phyloP scores from a whole-genome alignment of 805 yeast genomes.

The Teunomyces gatunensis region DNA sequence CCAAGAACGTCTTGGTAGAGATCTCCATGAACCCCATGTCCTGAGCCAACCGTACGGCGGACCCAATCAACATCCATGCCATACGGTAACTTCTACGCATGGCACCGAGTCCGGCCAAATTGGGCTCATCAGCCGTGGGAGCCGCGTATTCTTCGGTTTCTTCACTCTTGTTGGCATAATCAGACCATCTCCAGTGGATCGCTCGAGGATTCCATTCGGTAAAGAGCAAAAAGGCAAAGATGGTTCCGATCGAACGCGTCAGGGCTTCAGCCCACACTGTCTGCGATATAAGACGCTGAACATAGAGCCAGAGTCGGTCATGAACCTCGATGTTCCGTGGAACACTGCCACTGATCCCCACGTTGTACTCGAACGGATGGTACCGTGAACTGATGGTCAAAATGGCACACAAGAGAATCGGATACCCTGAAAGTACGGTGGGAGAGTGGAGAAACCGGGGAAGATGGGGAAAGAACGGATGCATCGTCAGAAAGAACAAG shows the following conservation, averaged over 20 bases:
- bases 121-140: slow-evolving; percentile 32
- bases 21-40: slow-evolving; percentile 79
- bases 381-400: slow-evolving; percentile 79
- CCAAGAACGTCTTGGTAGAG: slow-evolving; percentile 70
- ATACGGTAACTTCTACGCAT: slow-evolving; percentile 83
- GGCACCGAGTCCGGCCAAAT: slow-evolving; percentile 74
- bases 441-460: slow-evolving; percentile 72
- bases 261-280: slow-evolving; percentile 95
- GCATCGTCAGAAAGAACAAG: slow-evolving; percentile 72
- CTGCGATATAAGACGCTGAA: slow-evolving; percentile 76
- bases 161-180: slow-evolving; percentile 68
- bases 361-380: slow-evolving; percentile 52
- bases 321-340: slow-evolving; percentile 62
- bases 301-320: slow-evolving; percentile 78
- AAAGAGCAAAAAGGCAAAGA: slow-evolving; percentile 75
- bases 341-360: slow-evolving; percentile 22
- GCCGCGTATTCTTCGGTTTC: slow-evolving; percentile 23
- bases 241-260: slow-evolving; percentile 82
- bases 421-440: slow-evolving; percentile 68
- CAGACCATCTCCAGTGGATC: slow-evolving; percentile 83
- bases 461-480: slow-evolving; percentile 86
- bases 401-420: slow-evolving; percentile 76
- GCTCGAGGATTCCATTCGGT: slow-evolving; percentile 97
- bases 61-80: slow-evolving; percentile 93
- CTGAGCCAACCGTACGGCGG: slow-evolving; percentile 82